Base-by-base conservation (phyloP, 1,139 yeast genomes). In the Sugiyamaella novakii region DNA sequence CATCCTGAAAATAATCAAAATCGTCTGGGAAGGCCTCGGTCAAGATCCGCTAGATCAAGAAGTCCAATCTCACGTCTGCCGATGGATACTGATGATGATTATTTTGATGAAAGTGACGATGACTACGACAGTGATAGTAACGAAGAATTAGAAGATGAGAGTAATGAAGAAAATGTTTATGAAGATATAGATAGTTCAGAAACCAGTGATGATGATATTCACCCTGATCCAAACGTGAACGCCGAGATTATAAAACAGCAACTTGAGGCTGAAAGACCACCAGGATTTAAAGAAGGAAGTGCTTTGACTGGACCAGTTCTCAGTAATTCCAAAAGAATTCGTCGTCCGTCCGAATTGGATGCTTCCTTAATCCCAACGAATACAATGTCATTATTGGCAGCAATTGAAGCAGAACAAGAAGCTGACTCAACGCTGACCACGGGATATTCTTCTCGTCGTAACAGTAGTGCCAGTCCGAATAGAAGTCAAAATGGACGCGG, bases 181-280 rank as follows among this genome's bases (percentile, higher is more conserved):
- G 44, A 47, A 51, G 86, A 87, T 15, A 81, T 82, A 59, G 81
- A 73, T 59, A 75, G 79, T 3, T 59, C 69, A 0, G 56, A 54
- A n/a, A 71, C 71, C n/a, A 74, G 77, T 21, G 77, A 73, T 49
- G 79, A 75, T 39, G 73, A 74, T 4, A 43, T 38, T 12, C 51
- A 49, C 7, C 55, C 46, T 5, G 57, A 48, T 7, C 51, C 49
- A 3, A 24, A 18, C 17, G 25, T 11, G n/a, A 19, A 7, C 19
- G 46, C 46, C 8, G 46, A 42, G 15, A 22, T 25, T n/a, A 31
- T 42, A n/a, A 42, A 42, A 24, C 19, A 14, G 21, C 8, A 18
- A 14, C 21, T 42, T 12, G 46, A 42, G 12, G 15, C 19, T 52
- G 56, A 12, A 33, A 41, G 30, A 44, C 50, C 36, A 27, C 43